Evolutionary conservation across 441 rosid genomes (phyloP).

Genomic region (Bocquillonia castaneifolia): DNA sequence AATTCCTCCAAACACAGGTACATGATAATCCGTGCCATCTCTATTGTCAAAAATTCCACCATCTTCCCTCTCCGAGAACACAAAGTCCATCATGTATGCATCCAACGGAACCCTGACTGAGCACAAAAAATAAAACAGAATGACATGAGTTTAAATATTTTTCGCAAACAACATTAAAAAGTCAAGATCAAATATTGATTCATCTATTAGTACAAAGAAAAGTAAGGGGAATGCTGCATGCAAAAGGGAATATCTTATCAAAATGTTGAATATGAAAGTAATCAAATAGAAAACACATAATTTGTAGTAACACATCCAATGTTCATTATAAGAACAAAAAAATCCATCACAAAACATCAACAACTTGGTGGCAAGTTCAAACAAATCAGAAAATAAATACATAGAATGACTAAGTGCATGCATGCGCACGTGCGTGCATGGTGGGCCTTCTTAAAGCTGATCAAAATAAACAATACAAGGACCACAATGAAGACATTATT

Average conservation of each 20-base stretch:
- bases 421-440: not conserved
- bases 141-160: not conserved
- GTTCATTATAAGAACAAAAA: not conserved
- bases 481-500: not conserved
- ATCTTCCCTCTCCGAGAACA: constrained; percentile 85
- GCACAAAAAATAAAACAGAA: constrained; percentile 24
- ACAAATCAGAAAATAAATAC: not conserved
- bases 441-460: no score
- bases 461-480: not conserved
- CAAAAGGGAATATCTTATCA: not conserved
- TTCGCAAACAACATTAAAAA: constrained; percentile 3
- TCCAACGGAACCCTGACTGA: constrained; percentile 89
- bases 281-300: not conserved
- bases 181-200: not conserved
- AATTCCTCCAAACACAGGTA: constrained; percentile 75
- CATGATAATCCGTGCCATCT: constrained; percentile 75
- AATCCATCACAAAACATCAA: not conserved
- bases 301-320: not conserved
- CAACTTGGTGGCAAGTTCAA: not conserved
- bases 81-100: constrained; percentile 96
- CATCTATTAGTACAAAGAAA: not conserved
- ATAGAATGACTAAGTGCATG: not conserved
- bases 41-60: constrained; percentile 85
- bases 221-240: not conserved
- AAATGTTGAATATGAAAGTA: not conserved